Percentiles rank a stretch among this genome's conserved stretches.
Evolutionary conservation across 2,329 filamentous ascomycete genomes (phyloP).

Genomic region (Iodosphaeria phyllophila): DNA sequence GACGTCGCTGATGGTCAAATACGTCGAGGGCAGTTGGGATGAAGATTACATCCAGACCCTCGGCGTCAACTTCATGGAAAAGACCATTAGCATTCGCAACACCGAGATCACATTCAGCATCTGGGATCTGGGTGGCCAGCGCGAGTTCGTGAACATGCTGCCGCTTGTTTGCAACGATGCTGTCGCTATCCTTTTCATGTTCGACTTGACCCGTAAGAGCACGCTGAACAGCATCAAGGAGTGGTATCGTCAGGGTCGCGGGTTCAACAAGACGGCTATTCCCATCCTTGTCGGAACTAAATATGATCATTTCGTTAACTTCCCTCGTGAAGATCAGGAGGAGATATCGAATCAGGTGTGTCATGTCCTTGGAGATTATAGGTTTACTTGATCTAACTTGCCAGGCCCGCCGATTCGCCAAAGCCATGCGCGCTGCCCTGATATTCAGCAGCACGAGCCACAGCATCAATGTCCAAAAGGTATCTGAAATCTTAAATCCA

Average conservation of each 20-base stretch:
- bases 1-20: conserved; percentile 98
- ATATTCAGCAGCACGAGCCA: conserved; percentile 99
- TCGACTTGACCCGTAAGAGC: conserved; percentile 93
- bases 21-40: conserved; percentile 98
- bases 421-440: conserved; percentile 92
- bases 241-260: conserved; percentile 93
- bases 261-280: conserved; percentile 99
- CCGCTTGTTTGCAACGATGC: conserved; percentile 98
- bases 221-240: conserved; percentile 99
- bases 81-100: conserved; percentile 97
- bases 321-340: conserved; percentile 90
- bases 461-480: conserved; percentile 98
- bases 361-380: neutral
- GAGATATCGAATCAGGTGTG: conserved; percentile 88
- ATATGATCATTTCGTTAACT: conserved; percentile 99
- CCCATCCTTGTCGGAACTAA: conserved; percentile 94
- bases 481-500: too few species aligned
- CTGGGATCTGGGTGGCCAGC: conserved; percentile 94
- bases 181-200: conserved; percentile 98
- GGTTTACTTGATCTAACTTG: conserved; percentile 6
- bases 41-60: conserved; percentile 99
- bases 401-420: conserved; percentile 88
- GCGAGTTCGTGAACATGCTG: conserved; percentile 99
- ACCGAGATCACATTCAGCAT: conserved; percentile 99
- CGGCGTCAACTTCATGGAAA: conserved; percentile 99